Percentiles rank a stretch among this genome's conserved stretches.
Evolutionary conservation across 2,329 filamentous ascomycete species (phyloP).

Genomic region (Ophiostoma perfectum): DNA sequence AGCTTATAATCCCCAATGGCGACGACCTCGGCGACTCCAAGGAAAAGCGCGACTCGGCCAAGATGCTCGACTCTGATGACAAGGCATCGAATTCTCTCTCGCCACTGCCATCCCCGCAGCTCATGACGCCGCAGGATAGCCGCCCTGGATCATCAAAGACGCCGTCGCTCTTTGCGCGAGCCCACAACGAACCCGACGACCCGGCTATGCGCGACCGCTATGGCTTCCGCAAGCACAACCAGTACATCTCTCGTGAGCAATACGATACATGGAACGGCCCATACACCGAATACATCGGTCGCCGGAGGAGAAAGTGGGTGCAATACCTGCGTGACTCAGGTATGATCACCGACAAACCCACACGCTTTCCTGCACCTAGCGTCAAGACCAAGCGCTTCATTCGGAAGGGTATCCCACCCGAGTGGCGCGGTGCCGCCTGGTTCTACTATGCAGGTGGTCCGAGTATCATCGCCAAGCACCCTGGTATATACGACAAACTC

Average conservation of each 20-base stretch:
- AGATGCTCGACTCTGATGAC: conserved; percentile 38
- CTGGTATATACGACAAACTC: conserved; percentile 69
- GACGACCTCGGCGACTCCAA: conserved; percentile 20
- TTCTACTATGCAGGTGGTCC: conserved; percentile 93
- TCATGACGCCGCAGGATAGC: conserved; percentile 18
- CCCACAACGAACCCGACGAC: conserved; percentile 42
- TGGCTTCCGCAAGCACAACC: conserved; percentile 83
- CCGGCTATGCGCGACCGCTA: conserved; percentile 67
- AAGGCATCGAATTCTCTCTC: neutral
- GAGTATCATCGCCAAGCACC: conserved; percentile 67
- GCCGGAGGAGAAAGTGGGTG: conserved; percentile 77
- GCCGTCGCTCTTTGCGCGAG: conserved; percentile 24
- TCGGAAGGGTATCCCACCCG: conserved; percentile 86
- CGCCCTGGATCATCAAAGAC: conserved; percentile 22
- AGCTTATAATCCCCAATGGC: neutral
- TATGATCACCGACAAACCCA: conserved; percentile 64
- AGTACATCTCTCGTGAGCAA: conserved; percentile 68
- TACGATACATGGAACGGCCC: conserved; percentile 75
- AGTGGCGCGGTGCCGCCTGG: conserved; percentile 94
- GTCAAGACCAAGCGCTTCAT: conserved; percentile 85
- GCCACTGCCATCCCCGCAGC: conserved; percentile 14
- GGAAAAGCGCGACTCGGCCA: conserved; percentile 49
- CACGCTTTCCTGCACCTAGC: conserved; percentile 71
- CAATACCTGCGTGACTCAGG: conserved; percentile 70
- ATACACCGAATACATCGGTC: conserved; percentile 69